Evolutionary conservation across 352 stramenopile genomes (phyloP).

Genomic region (Hyaloperonospora brassicae): DNA sequence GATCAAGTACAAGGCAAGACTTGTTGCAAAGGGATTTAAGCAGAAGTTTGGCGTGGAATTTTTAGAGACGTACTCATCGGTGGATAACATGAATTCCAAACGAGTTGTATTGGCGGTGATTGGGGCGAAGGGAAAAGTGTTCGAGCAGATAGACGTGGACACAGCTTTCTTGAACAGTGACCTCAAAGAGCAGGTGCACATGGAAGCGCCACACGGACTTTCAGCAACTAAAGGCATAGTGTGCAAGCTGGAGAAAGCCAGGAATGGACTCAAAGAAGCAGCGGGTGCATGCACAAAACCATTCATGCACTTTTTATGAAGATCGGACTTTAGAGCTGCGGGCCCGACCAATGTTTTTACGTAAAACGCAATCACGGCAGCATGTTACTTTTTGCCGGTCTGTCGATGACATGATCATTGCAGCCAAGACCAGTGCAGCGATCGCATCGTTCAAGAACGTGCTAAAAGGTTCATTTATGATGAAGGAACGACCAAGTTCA

Average conservation of each 20-base stretch:
- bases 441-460: neutral
- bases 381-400: neutral
- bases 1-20: neutral
- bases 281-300: constrained; percentile 3
- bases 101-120: constrained; percentile 1
- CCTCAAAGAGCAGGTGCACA: constrained; percentile 1
- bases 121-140: neutral
- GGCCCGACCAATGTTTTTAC: neutral
- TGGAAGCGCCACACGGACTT: constrained; percentile 6
- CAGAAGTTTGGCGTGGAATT: constrained; percentile 11
- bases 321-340: neutral
- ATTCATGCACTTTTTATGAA: neutral
- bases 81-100: constrained; percentile 14
- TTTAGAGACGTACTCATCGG: constrained; percentile 6
- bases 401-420: constrained; percentile 1
- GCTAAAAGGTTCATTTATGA: neutral
- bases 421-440: neutral
- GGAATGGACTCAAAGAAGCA: constrained; percentile 21
- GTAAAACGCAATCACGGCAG: neutral
- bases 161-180: constrained; percentile 9
- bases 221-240: neutral
- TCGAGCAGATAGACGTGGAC: constrained; percentile 5
- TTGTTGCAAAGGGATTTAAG: constrained; percentile 5
- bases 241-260: constrained; percentile 10
- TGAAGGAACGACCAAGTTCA: constrained; percentile 1